Evolutionary conservation across 2,329 filamentous ascomycete genomes (phyloP).

Genomic region (Rosellinia necatrix): DNA sequence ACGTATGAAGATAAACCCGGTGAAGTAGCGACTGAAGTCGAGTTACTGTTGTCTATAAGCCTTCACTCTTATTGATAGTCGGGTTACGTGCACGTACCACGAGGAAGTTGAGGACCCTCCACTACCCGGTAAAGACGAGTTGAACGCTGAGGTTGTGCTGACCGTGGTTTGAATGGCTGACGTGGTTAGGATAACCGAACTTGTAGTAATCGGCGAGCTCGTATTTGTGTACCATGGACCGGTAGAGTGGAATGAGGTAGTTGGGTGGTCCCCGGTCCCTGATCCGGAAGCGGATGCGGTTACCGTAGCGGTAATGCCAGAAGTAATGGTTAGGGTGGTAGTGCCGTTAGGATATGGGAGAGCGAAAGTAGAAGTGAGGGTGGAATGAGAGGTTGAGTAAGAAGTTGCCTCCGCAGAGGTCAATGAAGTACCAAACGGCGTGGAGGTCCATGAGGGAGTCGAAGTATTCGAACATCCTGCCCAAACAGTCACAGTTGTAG

Average conservation of each 20-base stretch:
- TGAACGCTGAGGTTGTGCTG: background rate
- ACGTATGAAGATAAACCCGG: background rate
- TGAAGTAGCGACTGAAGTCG: background rate
- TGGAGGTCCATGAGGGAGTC: conserved; percentile 20
- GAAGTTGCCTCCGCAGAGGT: conserved; percentile 16
- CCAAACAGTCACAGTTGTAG: conserved; percentile 37
- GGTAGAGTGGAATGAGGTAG: conserved; percentile 17
- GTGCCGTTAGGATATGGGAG: conserved; percentile 21
- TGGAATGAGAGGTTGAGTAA: conserved; percentile 12
- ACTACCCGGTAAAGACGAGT: conserved; percentile 4
- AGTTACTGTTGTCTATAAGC: conserved; percentile 10
- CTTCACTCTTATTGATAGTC: background rate
- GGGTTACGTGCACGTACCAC: conserved; percentile 4
- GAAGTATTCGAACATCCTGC: conserved; percentile 32
- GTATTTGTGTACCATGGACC: conserved; percentile 20
- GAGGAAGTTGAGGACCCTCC: conserved; percentile 5
- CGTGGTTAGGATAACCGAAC: conserved; percentile 2
- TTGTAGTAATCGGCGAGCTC: conserved; percentile 10
- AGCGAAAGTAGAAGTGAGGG: conserved; percentile 12
- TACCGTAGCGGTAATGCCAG: conserved; percentile 23
- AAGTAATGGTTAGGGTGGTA: conserved; percentile 30
- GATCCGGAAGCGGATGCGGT: conserved; percentile 18
- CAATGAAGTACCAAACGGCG: conserved; percentile 25
- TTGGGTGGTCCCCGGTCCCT: conserved; percentile 2
- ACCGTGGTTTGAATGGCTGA: background rate